These are phyloP conservation scores for Adiantum capillusveneris DNA, from an alignment of 75 land plant species.

Conservation along the genomic window DNA sequence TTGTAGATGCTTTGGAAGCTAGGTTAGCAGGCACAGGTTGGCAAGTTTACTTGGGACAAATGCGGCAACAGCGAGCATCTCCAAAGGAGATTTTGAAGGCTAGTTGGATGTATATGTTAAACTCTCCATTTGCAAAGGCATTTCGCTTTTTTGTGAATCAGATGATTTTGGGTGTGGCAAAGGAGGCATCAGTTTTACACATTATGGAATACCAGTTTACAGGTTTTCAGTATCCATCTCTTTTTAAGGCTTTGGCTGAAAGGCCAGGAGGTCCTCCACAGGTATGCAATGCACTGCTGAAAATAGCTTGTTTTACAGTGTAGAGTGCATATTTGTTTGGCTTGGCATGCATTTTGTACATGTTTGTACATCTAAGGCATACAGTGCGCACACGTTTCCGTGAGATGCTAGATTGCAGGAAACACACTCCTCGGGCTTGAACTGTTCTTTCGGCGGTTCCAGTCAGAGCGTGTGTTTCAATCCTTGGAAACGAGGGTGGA, in stretches of 20 bases:
- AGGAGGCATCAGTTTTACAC: slow-evolving; percentile 43
- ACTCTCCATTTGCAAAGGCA: slow-evolving; percentile 48
- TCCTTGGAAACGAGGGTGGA: too few species aligned
- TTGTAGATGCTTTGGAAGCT: slow-evolving; percentile 65
- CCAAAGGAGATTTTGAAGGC: slow-evolving; percentile 64
- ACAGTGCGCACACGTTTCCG: too few species aligned
- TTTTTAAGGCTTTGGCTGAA: slow-evolving; percentile 43
- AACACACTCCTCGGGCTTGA: too few species aligned
- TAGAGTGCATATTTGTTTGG: too few species aligned
- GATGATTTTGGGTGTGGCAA: slow-evolving; percentile 37
- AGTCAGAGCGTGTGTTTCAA: too few species aligned
- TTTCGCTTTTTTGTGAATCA: slow-evolving; percentile 44
- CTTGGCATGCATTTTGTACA: too few species aligned
- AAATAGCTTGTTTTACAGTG: too few species aligned
- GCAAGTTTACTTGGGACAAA: slow-evolving; percentile 30
- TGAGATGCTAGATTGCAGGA: too few species aligned
- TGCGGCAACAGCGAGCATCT: slow-evolving; percentile 14
- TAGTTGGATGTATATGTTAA: slow-evolving; percentile 32
- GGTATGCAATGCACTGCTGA: too few species aligned
- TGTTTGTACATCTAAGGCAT: too few species aligned
- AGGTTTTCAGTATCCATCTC: slow-evolving; percentile 75
- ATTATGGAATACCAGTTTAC: slow-evolving; percentile 59
- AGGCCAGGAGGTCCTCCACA: slow-evolving; percentile 66
- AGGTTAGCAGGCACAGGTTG: slow-evolving; percentile 69
- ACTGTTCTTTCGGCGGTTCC: too few species aligned